Evolutionary conservation across 1,284 basidiomycete species (phyloP).

Genomic region (Agaricales sp.): DNA sequence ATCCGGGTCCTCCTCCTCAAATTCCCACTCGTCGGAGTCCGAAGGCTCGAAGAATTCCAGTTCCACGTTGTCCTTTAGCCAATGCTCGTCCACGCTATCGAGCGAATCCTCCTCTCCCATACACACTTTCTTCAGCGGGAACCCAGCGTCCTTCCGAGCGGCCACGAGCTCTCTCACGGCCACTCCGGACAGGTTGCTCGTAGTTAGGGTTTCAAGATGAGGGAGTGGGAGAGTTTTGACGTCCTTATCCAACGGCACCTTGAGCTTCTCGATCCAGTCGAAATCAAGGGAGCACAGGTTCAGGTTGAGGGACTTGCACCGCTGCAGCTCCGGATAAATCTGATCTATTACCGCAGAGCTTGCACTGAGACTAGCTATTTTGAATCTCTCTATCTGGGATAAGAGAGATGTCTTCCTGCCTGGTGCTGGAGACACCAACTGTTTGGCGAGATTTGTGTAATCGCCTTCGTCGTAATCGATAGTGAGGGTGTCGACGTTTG

Average conservation of each 20-base stretch:
- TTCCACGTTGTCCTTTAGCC: constrained; percentile 34
- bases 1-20: constrained; percentile 22
- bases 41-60: constrained; percentile 38
- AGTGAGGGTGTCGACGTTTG: constrained; percentile 33
- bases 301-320: constrained; percentile 32
- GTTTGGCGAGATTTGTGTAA: constrained; percentile 32
- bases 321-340: constrained; percentile 33
- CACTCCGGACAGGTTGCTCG: constrained; percentile 29
- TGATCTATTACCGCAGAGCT: constrained; percentile 17
- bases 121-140: constrained; percentile 32
- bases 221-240: constrained; percentile 27
- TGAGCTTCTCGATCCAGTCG: constrained; percentile 30
- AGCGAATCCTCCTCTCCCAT: constrained; percentile 32
- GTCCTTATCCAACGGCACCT: constrained; percentile 8
- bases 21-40: constrained; percentile 32
- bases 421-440: constrained; percentile 26
- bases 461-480: constrained; percentile 45
- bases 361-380: constrained; percentile 37
- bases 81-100: constrained; percentile 25
- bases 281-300: constrained; percentile 14
- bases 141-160: constrained; percentile 27
- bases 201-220: constrained; percentile 32
- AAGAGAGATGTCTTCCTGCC: constrained; percentile 30
- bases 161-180: constrained; percentile 33
- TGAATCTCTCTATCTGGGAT: constrained; percentile 32